Evolutionary conservation across 78 protist species (phyloP), one percentile per base, ranked within the genome.

Genomic region (Dictyostelium intermedium): DNA sequence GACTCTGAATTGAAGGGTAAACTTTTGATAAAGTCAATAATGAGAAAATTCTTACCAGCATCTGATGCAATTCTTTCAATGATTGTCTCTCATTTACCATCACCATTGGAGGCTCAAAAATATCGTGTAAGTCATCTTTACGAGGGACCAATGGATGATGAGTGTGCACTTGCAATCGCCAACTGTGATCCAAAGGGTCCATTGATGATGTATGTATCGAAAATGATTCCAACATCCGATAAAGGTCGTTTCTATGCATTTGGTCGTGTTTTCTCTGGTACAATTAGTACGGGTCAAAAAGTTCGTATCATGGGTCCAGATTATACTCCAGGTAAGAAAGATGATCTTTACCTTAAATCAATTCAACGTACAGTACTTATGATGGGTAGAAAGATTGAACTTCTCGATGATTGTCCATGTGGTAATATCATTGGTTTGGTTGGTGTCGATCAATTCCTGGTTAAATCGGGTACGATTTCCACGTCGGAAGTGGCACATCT

Each of bases 241-340:
- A 97, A 92, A 82, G 98, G 99, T 25, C 98, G 99, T 69, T 99
- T 99, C 74, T 91, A 60, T 95, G 98, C 92, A 3, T 91, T 91
- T 96, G 99, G 99, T 60, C 98, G 99, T 85, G 99, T 99, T 37
- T 99, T 98, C 98, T 93, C 99, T 20, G 99, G 99, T 14, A 95
- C 89, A 25, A 53, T 98, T 53, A 23, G 84, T 82, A 95, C 99
- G 27, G 99, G 99, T 35, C 87, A 63, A 80, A 96, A 98, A 95
- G 98, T 98, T 47, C 91, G 99, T 80, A 99, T 99, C 94, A 60
- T 97, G 98, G 99, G 99, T 27, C 97, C 98, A 43, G 92, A 99
- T 97, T 99, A 98, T 98, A 96, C 69, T 16, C 96, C 95, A 60
- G 99, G 99, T 83, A 95, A 83, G 87, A 98, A 98, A 82, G 91